Conservation (phyloP, 2,329 filamentous ascomycete species). For the Fusarium sp. region DNA sequence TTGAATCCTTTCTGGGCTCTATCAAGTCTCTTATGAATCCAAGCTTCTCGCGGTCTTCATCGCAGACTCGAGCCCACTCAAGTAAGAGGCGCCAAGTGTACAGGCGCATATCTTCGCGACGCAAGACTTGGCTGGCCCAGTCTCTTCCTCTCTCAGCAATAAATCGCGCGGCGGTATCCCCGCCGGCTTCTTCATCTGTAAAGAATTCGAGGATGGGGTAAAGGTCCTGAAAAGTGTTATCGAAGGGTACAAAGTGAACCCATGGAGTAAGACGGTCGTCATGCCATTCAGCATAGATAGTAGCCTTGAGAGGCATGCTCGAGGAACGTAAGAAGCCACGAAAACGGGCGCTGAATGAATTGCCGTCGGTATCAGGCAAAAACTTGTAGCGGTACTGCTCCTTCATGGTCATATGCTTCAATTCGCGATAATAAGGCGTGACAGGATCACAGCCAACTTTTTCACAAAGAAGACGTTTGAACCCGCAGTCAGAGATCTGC, state of each 20-base stretch:
- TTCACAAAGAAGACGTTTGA: constrained; percentile 53
- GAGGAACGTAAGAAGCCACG: constrained; percentile 70
- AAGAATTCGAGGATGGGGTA: constrained; percentile 74
- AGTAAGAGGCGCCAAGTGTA: constrained; percentile 70
- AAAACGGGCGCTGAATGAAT: constrained; percentile 71
- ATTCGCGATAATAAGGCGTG: constrained; percentile 47
- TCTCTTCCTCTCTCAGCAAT: constrained; percentile 68
- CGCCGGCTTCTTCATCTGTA: constrained; percentile 56
- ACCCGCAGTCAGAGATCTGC: constrained; percentile 54
- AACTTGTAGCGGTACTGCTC: constrained; percentile 69
- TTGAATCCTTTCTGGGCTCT: constrained; percentile 27
- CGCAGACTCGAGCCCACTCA: constrained; percentile 64
- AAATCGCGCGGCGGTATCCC: constrained; percentile 64
- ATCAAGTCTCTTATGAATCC: constrained; percentile 56
- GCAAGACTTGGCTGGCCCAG: constrained; percentile 70
- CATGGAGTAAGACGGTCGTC: constrained; percentile 74
- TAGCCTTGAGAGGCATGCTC: constrained; percentile 74
- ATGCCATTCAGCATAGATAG: constrained; percentile 80
- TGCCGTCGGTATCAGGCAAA: constrained; percentile 76
- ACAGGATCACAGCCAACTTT: constrained; percentile 52
- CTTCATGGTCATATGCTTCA: constrained; percentile 52
- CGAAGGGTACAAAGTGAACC: constrained; percentile 77
- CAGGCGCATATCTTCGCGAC: constrained; percentile 72
- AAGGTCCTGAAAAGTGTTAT: constrained; percentile 73
- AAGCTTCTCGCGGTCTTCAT: constrained; percentile 54